phyloP scores from a whole-genome alignment of 352 stramenopile genomes.

The Globisporangium barbulae region DNA sequence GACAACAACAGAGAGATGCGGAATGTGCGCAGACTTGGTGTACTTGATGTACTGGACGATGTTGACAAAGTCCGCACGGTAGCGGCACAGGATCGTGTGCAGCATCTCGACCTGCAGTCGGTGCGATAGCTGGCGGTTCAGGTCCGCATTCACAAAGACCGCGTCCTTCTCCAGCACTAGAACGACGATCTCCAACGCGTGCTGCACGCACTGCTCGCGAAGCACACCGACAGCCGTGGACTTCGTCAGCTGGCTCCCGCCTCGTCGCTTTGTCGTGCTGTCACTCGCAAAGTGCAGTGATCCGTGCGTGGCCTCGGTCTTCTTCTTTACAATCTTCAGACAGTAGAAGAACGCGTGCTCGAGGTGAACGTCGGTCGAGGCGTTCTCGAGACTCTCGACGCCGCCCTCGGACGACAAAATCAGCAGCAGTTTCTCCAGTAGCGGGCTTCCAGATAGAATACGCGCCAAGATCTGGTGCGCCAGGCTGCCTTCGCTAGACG shows the following conservation, averaged over 20 bases:
- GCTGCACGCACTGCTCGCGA: slow-evolving; percentile 68
- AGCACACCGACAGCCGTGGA: slow-evolving; percentile 41
- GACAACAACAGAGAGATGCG: slow-evolving; percentile 65
- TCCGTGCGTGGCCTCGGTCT: slow-evolving; percentile 63
- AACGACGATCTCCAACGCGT: slow-evolving; percentile 75
- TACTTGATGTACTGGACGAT: slow-evolving; percentile 87
- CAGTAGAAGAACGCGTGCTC: slow-evolving; percentile 85
- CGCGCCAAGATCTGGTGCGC: slow-evolving; percentile 68
- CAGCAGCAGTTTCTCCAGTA: slow-evolving; percentile 67
- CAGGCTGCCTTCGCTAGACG: slow-evolving; percentile 46
- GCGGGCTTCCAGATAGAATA: slow-evolving; percentile 57
- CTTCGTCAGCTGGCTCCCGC: slow-evolving; percentile 49
- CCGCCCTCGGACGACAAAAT: slow-evolving; percentile 70
- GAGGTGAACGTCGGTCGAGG: slow-evolving; percentile 65
- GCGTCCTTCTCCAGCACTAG: slow-evolving; percentile 70
- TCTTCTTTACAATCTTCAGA: slow-evolving; percentile 72
- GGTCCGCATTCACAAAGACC: slow-evolving; percentile 58
- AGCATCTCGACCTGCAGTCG: slow-evolving; percentile 74
- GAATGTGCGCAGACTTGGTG: slow-evolving; percentile 68
- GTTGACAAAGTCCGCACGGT: slow-evolving; percentile 71
- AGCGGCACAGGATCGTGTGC: slow-evolving; percentile 68
- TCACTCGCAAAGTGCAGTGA: slow-evolving; percentile 66
- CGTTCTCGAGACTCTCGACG: slow-evolving; percentile 71
- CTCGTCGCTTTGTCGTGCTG: slow-evolving; percentile 34
- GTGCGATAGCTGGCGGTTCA: slow-evolving; percentile 53